These are phyloP conservation scores for Arthrobotrys musiformis DNA, from an alignment of 2,329 filamentous ascomycete genomes.

Conservation along the genomic window DNA sequence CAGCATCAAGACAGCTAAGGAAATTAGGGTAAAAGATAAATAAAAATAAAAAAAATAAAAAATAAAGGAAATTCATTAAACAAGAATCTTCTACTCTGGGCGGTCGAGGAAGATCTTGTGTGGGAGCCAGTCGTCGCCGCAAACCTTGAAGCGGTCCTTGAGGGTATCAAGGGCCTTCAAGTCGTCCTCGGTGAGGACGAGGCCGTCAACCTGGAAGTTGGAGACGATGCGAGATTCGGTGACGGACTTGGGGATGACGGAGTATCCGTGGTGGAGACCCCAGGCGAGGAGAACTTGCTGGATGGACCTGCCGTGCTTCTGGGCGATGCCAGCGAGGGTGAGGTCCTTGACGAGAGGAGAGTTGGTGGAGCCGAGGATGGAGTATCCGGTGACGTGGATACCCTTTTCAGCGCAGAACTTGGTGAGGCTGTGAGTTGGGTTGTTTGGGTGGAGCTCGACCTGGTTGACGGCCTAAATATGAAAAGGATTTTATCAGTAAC, in stretches of 20 bases:
- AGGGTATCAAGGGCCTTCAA: slow-evolving; percentile 74
- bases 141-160: slow-evolving; percentile 83
- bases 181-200: slow-evolving; percentile 78
- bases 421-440: slow-evolving; percentile 81
- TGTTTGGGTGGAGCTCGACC: slow-evolving; percentile 82
- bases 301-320: slow-evolving; percentile 74
- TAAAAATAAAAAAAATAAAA: slow-evolving; percentile 17
- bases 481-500: slow-evolving; percentile 62
- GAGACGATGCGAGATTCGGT: slow-evolving; percentile 77
- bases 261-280: slow-evolving; percentile 83
- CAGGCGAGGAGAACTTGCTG: slow-evolving; percentile 83
- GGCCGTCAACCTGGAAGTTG: slow-evolving; percentile 81
- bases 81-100: slow-evolving; percentile 67
- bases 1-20: not conserved
- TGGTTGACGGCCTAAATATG: slow-evolving; percentile 77
- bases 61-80: slow-evolving; percentile 22
- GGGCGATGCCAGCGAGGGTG: slow-evolving; percentile 72
- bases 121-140: slow-evolving; percentile 70
- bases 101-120: slow-evolving; percentile 85
- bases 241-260: slow-evolving; percentile 86
- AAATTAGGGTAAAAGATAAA: slow-evolving; percentile 1
- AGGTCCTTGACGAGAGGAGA: slow-evolving; percentile 76
- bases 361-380: slow-evolving; percentile 74
- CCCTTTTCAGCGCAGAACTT: slow-evolving; percentile 77
- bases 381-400: slow-evolving; percentile 80